Evolutionary conservation across 2,329 filamentous ascomycete species (phyloP).

Genomic region (Epichloe baconii): DNA sequence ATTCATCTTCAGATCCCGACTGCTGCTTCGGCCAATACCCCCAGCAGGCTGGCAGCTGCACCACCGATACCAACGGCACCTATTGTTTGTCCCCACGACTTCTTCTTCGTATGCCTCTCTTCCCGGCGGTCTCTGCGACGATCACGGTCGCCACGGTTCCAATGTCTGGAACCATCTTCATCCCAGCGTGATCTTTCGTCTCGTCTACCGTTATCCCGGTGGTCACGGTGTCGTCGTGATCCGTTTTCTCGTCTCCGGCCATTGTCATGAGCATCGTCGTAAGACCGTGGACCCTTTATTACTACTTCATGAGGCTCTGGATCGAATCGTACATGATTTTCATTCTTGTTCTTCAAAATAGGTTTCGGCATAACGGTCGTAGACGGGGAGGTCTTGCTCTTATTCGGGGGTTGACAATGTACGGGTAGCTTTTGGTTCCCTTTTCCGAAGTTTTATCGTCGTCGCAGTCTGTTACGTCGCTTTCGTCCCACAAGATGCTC

Average conservation of each 20-base stretch:
- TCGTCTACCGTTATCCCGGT: conserved; percentile 11
- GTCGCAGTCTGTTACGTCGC: conserved; percentile 20
- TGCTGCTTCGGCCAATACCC: conserved; percentile 45
- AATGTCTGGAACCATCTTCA: conserved; percentile 17
- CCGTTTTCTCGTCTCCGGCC: conserved; percentile 13
- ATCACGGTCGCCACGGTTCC: conserved; percentile 28
- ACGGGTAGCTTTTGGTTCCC: conserved; percentile 20
- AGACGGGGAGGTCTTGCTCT: conserved; percentile 21
- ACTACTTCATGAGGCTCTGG: conserved; percentile 34
- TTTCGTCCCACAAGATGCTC: conserved; percentile 17
- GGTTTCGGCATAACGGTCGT: conserved; percentile 35
- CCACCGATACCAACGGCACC: conserved; percentile 47
- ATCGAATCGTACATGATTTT: conserved; percentile 42
- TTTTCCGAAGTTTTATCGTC: conserved; percentile 20
- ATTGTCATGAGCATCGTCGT: conserved; percentile 17
- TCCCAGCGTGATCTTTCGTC: conserved; percentile 11
- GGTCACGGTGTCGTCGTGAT: conserved; percentile 13
- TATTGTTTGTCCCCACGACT: conserved; percentile 39
- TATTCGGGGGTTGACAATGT: conserved; percentile 24
- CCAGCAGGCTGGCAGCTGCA: conserved; percentile 44
- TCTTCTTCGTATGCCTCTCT: conserved; percentile 27
- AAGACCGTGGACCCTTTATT: conserved; percentile 14
- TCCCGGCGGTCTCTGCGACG: conserved; percentile 24
- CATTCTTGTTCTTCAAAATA: conserved; percentile 49
- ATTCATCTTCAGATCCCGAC: conserved; percentile 13